Evolutionary conservation across 1,139 yeast species (phyloP), one percentile per base, ranked within the genome.

Genomic region (Zygoascus meyerae): DNA sequence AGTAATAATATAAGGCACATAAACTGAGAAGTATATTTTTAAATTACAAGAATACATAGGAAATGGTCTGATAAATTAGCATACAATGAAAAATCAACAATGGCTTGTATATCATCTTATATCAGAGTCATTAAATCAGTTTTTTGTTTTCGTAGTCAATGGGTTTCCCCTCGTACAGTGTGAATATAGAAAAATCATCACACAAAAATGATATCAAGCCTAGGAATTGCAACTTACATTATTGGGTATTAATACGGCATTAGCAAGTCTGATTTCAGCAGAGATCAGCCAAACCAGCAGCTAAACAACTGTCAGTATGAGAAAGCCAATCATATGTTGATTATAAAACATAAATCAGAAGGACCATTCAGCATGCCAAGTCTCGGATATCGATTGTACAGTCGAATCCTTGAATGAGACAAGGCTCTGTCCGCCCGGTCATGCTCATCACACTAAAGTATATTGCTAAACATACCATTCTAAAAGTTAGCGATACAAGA

Each of bases 111-210:
- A 21, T 21, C 30, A 40, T 16, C 30, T 18, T 26, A 32, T 33
- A 46, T 53, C 56, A 51, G 56, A 53, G 42, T 53, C 56, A 53
- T 53, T 53, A 53, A 53, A 53, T 53, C 56, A 53, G 56, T 53
- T 45, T 51, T 32, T 48, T 45, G 45, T 48, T 48, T 43, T 16
- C 10, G 45, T 46, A 46, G 48, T 50, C 54, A 52, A 16, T 38
- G 52, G 45, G 49, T 50, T 37, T 32, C 46, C 49, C 49, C 50
- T 53, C 54, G 46, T 45, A 53, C 53, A 53, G 56, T 53, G 56
- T 53, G 56, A 53, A 53, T 53, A 52, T 30, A 46, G 26, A 39
- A 45, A 42, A 44, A 40, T 50, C 55, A 46, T 49, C 55, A 51
- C 42, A 37, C 21, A 33, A 31, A 39, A 29, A 32, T 21, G 26